Evolutionary conservation across 2,329 filamentous ascomycete genomes (phyloP), one percentile per base, ranked within the genome.

Genomic region (Byssoonygena ceratinophila): DNA sequence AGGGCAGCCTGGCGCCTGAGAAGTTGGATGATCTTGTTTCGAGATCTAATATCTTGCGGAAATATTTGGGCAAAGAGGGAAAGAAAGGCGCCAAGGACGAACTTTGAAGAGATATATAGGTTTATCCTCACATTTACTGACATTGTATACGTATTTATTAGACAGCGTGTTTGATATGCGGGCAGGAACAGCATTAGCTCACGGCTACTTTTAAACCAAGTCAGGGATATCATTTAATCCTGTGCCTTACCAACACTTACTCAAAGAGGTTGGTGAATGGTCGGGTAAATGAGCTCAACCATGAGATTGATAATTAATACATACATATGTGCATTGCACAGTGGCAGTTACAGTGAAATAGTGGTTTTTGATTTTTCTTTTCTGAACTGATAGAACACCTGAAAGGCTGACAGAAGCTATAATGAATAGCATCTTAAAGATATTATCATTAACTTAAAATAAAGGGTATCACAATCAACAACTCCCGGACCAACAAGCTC

Each of bases 11-110:
- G 46, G 85, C 86, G 4, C 82, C 82, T 23, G 77, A 85, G 70
- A 97, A 97, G 83, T 69, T 88, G 40, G 91, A 97, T 65, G 90
- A 97, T 71, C 72, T 97, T 59, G 82, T 83, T 55, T 82, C 77
- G 71, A 87, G 94, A 74, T 85, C 82, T 70, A 97, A 97, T 74
- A 87, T 97, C 59, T 76, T 97, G 55, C 80, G 79, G 66, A 84
- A 80, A 69, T 97, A 96, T 68, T 70, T 81, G 56, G 72, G 79
- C 59, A 76, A 81, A 68, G 73, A 75, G 53, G 72, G 76, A 58
- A 77, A 78, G 61, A 66, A 73, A 57, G 69, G 68, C 50, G 66
- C 70, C 59, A 88, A 88, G 78, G 83, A 85, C 63, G 81, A 88
- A 75, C 74, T 88, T 71, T 87, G 80, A 74, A 66, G 39, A 45